phyloP scores from a whole-genome alignment of 176 grass and related monocot genomes.

The Oryza glumipatula region DNA sequence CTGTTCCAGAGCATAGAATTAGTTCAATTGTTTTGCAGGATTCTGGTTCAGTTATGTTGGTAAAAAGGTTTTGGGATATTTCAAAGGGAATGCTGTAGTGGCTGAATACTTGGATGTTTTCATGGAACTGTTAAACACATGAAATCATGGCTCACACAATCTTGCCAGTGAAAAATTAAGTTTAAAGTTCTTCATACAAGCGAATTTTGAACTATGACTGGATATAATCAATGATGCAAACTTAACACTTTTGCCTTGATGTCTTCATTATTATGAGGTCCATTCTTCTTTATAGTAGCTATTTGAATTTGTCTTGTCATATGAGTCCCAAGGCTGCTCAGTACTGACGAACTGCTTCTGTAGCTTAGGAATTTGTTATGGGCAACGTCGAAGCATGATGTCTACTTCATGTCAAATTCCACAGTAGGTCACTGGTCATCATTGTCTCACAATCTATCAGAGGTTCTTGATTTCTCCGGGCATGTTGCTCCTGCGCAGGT shows the following conservation, averaged over 20 bases:
- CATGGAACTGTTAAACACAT: conserved; percentile 15
- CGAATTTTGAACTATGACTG: background rate
- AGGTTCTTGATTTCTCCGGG: conserved; percentile 77
- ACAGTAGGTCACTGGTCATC: conserved; percentile 90
- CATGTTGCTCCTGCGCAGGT: conserved; percentile 88
- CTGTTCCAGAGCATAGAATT: background rate
- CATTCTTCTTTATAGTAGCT: background rate
- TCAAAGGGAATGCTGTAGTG: conserved; percentile 9
- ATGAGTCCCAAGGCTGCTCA: conserved; percentile 21
- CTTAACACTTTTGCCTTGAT: conserved; percentile 8
- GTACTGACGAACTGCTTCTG: conserved; percentile 40
- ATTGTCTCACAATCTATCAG: conserved; percentile 51
- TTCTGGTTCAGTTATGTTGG: background rate
- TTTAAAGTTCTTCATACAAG: background rate
- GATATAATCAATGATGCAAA: background rate
- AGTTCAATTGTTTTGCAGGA: background rate
- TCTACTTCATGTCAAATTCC: conserved; percentile 86
- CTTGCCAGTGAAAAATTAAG: conserved; percentile 3
- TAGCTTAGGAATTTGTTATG: conserved; percentile 95
- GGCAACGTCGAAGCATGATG: conserved; percentile 95
- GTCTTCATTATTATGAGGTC: conserved; percentile 1
- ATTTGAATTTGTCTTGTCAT: conserved; percentile 2
- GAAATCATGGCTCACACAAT: background rate
- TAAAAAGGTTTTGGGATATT: conserved; percentile 20
- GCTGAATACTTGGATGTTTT: background rate